A percentile compares a stretch with the other conserved stretches of the same genome.
phyloP scores from a whole-genome alignment of 2,329 filamentous ascomycete genomes.

The Epichloe gansuensis region DNA sequence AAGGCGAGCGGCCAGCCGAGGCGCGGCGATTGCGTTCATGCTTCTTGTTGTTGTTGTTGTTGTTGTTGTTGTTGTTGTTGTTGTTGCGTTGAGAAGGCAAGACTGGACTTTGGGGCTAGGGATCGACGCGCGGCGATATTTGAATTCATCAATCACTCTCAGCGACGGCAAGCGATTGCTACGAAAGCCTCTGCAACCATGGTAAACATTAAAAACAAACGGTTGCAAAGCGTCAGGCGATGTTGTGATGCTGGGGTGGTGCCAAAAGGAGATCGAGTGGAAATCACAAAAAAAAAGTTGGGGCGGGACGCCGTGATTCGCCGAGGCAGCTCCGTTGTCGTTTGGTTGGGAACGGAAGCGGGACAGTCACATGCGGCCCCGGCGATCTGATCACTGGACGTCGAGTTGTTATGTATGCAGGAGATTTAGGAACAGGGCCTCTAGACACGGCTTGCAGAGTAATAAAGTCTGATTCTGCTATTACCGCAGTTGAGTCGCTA shows the following conservation, averaged over 20 bases:
- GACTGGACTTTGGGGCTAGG: neutral
- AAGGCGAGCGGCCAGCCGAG: conserved; percentile 26
- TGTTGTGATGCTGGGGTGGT: neutral
- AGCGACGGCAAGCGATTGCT: conserved; percentile 4
- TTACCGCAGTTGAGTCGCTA: too few species aligned
- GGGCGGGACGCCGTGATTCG: conserved; percentile 10
- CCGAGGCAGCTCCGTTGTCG: conserved; percentile 6
- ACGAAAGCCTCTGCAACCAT: conserved; percentile 7
- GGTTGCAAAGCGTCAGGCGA: neutral
- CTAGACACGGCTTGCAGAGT: too few species aligned
- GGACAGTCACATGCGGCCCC: neutral
- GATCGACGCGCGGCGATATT: neutral
- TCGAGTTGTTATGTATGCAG: too few species aligned
- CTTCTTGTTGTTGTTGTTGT: too few species aligned
- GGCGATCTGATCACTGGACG: too few species aligned
- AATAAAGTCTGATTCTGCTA: too few species aligned
- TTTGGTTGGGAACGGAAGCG: conserved; percentile 6
- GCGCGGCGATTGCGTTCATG: conserved; percentile 32
- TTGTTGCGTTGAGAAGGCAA: conserved; percentile 6
- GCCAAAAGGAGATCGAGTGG: neutral
- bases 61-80: conserved; percentile 6
- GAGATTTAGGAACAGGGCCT: too few species aligned
- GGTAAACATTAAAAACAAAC: neutral
- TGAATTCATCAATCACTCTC: conserved; percentile 4
- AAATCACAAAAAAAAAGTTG: conserved; percentile 2